These are phyloP conservation scores for Xylaria cubensis DNA, from an alignment of 495 filamentous ascomycete genomes.

Conservation along the genomic window DNA sequence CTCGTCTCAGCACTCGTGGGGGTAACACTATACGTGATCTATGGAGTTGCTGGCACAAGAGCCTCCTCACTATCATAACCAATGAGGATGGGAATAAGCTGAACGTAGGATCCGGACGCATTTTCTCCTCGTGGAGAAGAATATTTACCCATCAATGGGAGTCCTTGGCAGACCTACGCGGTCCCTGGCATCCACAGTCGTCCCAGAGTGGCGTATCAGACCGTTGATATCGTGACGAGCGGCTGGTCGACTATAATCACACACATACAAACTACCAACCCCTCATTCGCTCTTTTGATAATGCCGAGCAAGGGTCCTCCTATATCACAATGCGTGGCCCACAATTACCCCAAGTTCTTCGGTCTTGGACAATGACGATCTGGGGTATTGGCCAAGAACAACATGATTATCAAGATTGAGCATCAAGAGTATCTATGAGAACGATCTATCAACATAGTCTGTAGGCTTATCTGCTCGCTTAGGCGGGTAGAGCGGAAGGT, in stretches of 20 bases:
- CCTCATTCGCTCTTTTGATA: neutral
- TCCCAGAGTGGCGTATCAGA: neutral
- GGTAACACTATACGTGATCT: neutral
- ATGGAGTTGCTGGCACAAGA: neutral
- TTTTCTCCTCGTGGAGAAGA: neutral
- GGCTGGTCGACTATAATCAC: neutral
- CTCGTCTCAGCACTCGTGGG: neutral
- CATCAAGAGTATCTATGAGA: neutral
- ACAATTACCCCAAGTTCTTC: neutral
- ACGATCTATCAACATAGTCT: neutral
- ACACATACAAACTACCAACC: neutral
- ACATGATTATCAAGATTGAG: too few species aligned
- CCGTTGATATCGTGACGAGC: slow-evolving; percentile 3
- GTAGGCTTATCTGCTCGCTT: neutral
- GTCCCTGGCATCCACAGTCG: neutral
- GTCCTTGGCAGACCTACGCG: neutral
- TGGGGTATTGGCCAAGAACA: neutral
- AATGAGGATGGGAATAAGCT: neutral
- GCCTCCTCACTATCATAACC: neutral
- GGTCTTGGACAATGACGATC: slow-evolving; percentile 3
- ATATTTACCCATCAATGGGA: slow-evolving; percentile 16
- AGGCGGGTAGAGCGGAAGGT: neutral
- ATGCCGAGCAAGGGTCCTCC: too few species aligned
- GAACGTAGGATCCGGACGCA: neutral
- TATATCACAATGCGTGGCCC: neutral